Percentiles rank a stretch among this genome's conserved stretches.
Conservation (phyloP, 495 filamentous ascomycete genomes). For the Amniculicola lignicola region DNA sequence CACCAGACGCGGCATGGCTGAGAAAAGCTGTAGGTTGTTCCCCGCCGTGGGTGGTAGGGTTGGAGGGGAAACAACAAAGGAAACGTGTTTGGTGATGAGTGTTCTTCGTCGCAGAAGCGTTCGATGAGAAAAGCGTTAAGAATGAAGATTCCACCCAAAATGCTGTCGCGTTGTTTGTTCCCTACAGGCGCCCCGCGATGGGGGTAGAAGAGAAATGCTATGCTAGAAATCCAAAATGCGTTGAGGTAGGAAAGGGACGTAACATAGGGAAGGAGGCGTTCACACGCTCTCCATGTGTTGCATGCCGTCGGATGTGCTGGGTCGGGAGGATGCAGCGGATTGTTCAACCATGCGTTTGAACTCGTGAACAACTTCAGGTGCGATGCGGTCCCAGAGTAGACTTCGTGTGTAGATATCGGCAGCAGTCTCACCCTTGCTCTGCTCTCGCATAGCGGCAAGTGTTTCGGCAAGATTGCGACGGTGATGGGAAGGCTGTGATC, state of each 20-base stretch:
- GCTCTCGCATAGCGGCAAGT: conserved; percentile 71
- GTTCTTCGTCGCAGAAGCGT: conserved; percentile 16
- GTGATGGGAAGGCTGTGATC: conserved; percentile 28
- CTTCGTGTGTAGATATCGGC: conserved; percentile 90
- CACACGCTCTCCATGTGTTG: conserved; percentile 25
- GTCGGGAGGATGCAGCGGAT: conserved; percentile 25
- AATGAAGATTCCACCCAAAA: conserved; percentile 29
- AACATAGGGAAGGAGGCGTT: background rate
- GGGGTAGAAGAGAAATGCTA: conserved; percentile 17
- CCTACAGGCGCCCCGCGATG: conserved; percentile 11
- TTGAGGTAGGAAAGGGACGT: conserved; percentile 11
- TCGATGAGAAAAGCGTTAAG: conserved; percentile 3
- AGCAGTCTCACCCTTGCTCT: conserved; percentile 58
- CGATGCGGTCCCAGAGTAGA: conserved; percentile 91
- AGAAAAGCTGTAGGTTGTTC: conserved; percentile 4
- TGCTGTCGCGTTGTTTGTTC: too few relatives aligned
- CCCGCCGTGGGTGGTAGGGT: too few relatives aligned
- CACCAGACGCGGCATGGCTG: too few relatives aligned
- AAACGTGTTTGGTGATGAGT: conserved; percentile 18
- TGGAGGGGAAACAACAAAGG: conserved; percentile 14
- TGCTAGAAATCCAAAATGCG: conserved; percentile 21
- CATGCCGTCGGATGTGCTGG: conserved; percentile 24
- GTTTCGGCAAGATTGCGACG: conserved; percentile 79
- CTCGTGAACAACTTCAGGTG: conserved; percentile 83
- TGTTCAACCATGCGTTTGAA: conserved; percentile 80